These are phyloP conservation scores for Globisporangium carolinianum DNA, from an alignment of 352 stramenopile genomes.

Conservation along the genomic window DNA sequence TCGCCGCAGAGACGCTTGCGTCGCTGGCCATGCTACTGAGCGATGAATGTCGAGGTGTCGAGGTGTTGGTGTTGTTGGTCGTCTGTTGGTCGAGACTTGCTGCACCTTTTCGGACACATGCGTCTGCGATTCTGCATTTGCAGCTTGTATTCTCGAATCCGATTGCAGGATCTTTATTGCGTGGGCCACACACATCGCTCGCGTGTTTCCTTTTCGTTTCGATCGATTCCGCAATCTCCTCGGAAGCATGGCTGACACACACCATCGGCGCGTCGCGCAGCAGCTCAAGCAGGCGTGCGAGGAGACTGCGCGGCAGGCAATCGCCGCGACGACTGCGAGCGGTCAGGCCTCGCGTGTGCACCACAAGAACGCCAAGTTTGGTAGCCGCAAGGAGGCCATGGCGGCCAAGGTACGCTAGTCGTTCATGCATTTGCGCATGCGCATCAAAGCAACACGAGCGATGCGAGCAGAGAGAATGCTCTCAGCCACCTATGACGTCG, in stretches of 20 bases:
- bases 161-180: neutral
- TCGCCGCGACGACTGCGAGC: conserved; percentile 57
- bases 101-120: conserved; percentile 4
- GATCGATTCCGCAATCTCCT: no score
- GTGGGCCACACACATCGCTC: neutral
- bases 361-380: conserved; percentile 84
- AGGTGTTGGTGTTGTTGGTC: neutral
- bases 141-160: neutral
- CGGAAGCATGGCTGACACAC: conserved; percentile 43
- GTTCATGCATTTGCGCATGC: neutral
- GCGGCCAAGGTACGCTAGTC: conserved; percentile 44
- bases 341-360: conserved; percentile 71
- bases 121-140: neutral
- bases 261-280: conserved; percentile 61
- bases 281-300: conserved; percentile 75
- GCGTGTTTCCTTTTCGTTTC: no score
- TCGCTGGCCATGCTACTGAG: neutral
- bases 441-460: no score
- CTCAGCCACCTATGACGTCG: no score
- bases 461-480: no score
- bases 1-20: neutral
- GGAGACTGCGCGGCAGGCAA: conserved; percentile 75
- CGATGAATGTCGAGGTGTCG: neutral
- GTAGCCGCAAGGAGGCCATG: conserved; percentile 75
- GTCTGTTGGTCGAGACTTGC: neutral